Evolutionary conservation across 1,139 yeast genomes (phyloP).

Genomic region (Pichia sp.): DNA sequence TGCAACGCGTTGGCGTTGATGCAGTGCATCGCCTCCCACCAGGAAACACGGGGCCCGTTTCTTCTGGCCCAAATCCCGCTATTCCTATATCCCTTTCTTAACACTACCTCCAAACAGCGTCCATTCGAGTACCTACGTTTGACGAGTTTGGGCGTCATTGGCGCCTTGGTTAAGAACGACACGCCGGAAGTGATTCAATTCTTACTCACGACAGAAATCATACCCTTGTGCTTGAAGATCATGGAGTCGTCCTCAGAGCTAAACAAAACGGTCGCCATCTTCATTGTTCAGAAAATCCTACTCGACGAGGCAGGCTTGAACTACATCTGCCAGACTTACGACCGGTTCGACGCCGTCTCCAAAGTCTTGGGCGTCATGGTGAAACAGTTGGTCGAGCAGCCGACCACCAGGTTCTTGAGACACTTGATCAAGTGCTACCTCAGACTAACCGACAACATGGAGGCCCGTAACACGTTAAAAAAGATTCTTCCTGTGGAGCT

Average conservation of each 20-base stretch:
- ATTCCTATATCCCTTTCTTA: slow-evolving; percentile 87
- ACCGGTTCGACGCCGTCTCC: slow-evolving; percentile 90
- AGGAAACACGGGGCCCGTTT: slow-evolving; percentile 80
- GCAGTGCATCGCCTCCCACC: slow-evolving; percentile 95
- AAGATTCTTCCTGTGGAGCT: slow-evolving; percentile 82
- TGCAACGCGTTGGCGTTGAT: slow-evolving; percentile 92
- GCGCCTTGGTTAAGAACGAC: slow-evolving; percentile 93
- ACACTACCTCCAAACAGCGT: slow-evolving; percentile 85
- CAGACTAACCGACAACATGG: slow-evolving; percentile 82
- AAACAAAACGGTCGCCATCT: slow-evolving; percentile 93
- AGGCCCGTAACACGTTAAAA: slow-evolving; percentile 84
- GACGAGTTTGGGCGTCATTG: slow-evolving; percentile 93
- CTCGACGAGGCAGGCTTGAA: slow-evolving; percentile 88
- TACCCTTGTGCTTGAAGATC: slow-evolving; percentile 87
- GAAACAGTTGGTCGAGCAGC: slow-evolving; percentile 65
- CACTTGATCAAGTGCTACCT: slow-evolving; percentile 93
- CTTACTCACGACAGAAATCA: slow-evolving; percentile 86
- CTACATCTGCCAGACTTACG: slow-evolving; percentile 92
- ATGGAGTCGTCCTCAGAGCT: slow-evolving; percentile 95
- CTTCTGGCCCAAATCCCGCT: slow-evolving; percentile 88
- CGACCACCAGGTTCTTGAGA: slow-evolving; percentile 78
- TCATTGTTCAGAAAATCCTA: slow-evolving; percentile 86
- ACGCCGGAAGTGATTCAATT: slow-evolving; percentile 93
- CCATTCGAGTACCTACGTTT: slow-evolving; percentile 90
- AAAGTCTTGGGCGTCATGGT: slow-evolving; percentile 87